Conservation (phyloP, 140 eudicot genomes). For the Erigeron philadelphicus region DNA sequence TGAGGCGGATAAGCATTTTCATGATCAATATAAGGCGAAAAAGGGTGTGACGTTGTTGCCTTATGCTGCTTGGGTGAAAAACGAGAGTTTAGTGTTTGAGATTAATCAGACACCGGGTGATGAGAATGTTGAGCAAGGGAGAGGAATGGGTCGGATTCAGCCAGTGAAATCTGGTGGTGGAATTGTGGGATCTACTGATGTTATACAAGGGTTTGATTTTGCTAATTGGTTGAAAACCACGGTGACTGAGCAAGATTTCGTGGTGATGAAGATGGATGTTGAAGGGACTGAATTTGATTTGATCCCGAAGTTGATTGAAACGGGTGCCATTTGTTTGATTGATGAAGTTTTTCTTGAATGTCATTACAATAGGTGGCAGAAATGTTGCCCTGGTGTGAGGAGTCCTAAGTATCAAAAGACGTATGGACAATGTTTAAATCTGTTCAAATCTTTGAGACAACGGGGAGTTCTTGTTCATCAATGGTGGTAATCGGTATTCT, state of each 20-base stretch:
- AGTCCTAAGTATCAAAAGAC: conserved; percentile 69
- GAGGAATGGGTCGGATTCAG: conserved; percentile 95
- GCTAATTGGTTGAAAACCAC: conserved; percentile 78
- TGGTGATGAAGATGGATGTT: conserved; percentile 98
- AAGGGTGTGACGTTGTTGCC: conserved; percentile 74
- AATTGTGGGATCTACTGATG: conserved; percentile 46
- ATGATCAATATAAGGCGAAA: conserved; percentile 60
- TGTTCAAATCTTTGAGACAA: conserved; percentile 66
- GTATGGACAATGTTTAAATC: conserved; percentile 66
- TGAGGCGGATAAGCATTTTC: conserved; percentile 74
- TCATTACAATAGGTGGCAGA: conserved; percentile 97
- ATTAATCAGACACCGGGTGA: conserved; percentile 73
- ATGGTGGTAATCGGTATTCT: conserved; percentile 63
- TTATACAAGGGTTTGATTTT: conserved; percentile 83
- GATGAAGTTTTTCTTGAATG: conserved; percentile 94
- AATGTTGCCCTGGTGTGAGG: conserved; percentile 93
- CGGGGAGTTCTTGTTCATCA: conserved; percentile 96
- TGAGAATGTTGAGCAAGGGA: conserved; percentile 47
- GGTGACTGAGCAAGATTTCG: conserved; percentile 64
- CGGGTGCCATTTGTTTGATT: conserved; percentile 85
- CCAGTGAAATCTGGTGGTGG: conserved; percentile 50
- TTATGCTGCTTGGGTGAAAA: conserved; percentile 90
- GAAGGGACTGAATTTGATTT: conserved; percentile 97
- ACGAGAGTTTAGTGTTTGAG: conserved; percentile 77
- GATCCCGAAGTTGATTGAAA: conserved; percentile 72